Percentiles rank a stretch among this genome's conserved stretches.
Conservation (phyloP, 116 monocot species). For the Zostera marina region DNA sequence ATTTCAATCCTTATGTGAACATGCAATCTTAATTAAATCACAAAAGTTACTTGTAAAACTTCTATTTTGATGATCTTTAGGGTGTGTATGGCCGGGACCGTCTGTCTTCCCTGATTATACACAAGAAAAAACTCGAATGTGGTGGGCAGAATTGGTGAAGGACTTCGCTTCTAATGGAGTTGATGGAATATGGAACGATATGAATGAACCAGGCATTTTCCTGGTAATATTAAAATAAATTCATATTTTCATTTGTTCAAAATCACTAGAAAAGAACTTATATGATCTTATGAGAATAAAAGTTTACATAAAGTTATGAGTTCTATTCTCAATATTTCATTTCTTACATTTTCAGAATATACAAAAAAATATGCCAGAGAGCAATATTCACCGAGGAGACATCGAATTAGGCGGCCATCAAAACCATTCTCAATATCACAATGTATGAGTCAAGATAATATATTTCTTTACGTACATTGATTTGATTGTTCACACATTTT, state of each 20-base stretch:
- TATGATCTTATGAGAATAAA: no score
- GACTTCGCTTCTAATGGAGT: constrained; percentile 79
- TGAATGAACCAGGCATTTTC: constrained; percentile 96
- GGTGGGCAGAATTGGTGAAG: constrained; percentile 93
- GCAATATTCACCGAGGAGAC: constrained; percentile 87
- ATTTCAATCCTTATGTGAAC: no score
- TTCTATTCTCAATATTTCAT: neutral
- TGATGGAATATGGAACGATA: constrained; percentile 99
- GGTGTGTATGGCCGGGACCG: constrained; percentile 92
- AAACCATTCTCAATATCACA: constrained; percentile 81
- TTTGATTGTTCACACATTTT: neutral
- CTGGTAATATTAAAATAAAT: constrained; percentile 28
- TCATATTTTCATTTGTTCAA: neutral
- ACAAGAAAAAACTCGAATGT: constrained; percentile 36
- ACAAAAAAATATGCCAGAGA: constrained; percentile 93
- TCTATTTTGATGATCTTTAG: constrained; percentile 7
- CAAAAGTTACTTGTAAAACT: neutral
- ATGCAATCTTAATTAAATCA: no score
- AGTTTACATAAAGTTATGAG: no score
- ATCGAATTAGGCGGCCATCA: constrained; percentile 62
- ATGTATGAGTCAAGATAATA: constrained; percentile 29
- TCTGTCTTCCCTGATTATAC: constrained; percentile 99
- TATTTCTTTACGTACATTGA: neutral
- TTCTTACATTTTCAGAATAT: constrained; percentile 36
- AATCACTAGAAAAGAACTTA: no score